phyloP scores from a whole-genome alignment of 257 asterid genomes.

The Fraxinus quadrangulata region DNA sequence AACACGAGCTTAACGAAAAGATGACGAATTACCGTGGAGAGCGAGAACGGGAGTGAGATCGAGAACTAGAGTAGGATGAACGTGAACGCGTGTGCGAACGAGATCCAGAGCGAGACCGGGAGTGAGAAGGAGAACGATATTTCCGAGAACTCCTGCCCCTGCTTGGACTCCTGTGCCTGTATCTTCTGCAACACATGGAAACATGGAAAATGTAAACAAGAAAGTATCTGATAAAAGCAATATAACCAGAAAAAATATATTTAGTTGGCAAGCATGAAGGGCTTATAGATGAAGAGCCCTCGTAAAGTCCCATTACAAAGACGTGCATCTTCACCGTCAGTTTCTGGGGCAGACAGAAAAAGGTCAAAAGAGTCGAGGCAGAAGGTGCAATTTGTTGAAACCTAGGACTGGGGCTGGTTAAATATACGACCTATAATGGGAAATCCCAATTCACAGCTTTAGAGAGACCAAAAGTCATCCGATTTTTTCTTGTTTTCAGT shows the following conservation, averaged over 20 bases:
- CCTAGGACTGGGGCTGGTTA: background rate
- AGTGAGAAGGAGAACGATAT: constrained; percentile 49
- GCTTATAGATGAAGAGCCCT: background rate
- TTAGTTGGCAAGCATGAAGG: background rate
- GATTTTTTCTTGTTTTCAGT: background rate
- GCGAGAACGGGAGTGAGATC: constrained; percentile 54
- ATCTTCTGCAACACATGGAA: constrained; percentile 43
- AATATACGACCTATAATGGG: background rate
- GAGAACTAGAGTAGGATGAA: constrained; percentile 47
- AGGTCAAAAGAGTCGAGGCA: background rate
- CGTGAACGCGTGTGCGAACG: constrained; percentile 35
- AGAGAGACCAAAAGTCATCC: background rate
- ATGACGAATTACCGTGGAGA: constrained; percentile 62
- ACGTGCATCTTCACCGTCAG: background rate
- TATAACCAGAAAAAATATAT: background rate
- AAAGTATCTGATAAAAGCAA: background rate
- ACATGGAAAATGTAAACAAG: background rate
- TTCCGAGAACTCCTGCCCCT: constrained; percentile 56
- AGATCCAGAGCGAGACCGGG: constrained; percentile 45
- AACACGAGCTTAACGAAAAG: background rate
- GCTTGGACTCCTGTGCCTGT: constrained; percentile 70
- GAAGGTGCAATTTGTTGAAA: background rate
- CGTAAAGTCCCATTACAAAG: background rate
- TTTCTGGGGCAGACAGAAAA: background rate
- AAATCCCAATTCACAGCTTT: background rate